Evolutionary conservation across 805 yeast genomes (phyloP).

Genomic region (Ogataea allantospora): DNA sequence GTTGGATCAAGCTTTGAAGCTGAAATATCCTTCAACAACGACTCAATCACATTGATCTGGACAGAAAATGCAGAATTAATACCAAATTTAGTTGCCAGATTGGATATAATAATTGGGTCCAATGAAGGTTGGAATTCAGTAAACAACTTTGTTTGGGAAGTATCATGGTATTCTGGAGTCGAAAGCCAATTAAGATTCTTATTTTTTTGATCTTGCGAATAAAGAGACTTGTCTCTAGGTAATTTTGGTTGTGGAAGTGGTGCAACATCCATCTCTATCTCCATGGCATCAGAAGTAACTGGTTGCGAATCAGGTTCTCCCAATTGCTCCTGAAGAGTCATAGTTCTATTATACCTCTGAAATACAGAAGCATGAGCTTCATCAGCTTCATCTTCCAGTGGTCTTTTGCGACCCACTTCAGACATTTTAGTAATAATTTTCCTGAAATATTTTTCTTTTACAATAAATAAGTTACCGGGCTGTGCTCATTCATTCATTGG

Average conservation of each 20-base stretch:
- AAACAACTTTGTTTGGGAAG: conserved; percentile 48
- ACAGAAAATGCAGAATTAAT: conserved; percentile 69
- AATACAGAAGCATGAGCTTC: conserved; percentile 46
- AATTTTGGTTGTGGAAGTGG: conserved; percentile 86
- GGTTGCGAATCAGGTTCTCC: conserved; percentile 17
- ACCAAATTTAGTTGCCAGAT: conserved; percentile 43
- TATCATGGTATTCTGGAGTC: conserved; percentile 55
- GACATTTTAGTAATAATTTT: conserved; percentile 2
- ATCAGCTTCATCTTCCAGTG: conserved; percentile 3
- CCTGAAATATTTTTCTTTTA: background rate
- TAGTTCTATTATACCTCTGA: conserved; percentile 49
- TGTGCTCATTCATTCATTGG: conserved; percentile 1
- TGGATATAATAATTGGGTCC: conserved; percentile 41
- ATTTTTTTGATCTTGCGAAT: conserved; percentile 32
- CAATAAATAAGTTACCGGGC: conserved; percentile 1
- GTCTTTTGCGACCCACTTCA: conserved; percentile 6
- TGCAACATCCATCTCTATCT: conserved; percentile 44
- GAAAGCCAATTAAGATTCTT: conserved; percentile 64
- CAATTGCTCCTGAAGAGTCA: conserved; percentile 25
- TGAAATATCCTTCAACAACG: conserved; percentile 43
- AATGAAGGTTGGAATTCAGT: conserved; percentile 42
- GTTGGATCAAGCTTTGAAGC: conserved; percentile 45
- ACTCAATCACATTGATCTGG: conserved; percentile 65
- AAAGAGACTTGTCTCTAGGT: conserved; percentile 49
- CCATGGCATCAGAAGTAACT: conserved; percentile 25